A percentile compares a stretch with the other conserved stretches of the same genome.
Conservation (phyloP, 345 rosid genomes). For the Salix koriyanagi region DNA sequence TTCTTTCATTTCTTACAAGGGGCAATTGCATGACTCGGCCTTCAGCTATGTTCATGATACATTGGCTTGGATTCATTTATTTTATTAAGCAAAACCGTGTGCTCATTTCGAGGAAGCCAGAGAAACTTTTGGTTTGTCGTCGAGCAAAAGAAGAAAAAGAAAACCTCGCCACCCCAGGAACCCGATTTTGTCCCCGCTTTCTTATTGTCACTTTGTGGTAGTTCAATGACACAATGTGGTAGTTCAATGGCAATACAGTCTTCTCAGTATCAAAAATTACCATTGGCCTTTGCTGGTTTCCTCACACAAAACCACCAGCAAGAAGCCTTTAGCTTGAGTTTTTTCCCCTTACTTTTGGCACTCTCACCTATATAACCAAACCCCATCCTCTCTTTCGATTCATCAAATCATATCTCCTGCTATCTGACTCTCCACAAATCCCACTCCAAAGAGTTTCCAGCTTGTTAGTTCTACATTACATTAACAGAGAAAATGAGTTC, state of each 20-base stretch:
- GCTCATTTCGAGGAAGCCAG: neutral
- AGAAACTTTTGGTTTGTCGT: neutral
- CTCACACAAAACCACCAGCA: neutral
- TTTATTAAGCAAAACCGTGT: neutral
- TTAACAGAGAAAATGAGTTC: slow-evolving; percentile 15
- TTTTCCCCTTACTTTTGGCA: too few species aligned
- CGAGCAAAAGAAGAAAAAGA: neutral
- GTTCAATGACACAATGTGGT: too few species aligned
- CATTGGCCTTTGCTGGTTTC: neutral
- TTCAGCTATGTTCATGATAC: neutral
- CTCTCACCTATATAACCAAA: too few species aligned
- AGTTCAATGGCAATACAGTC: too few species aligned
- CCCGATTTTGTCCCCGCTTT: too few species aligned
- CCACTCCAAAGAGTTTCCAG: neutral
- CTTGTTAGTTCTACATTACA: too few species aligned
- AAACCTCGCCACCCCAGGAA: too few species aligned
- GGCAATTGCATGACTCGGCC: neutral
- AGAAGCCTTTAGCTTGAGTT: too few species aligned
- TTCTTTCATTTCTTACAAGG: neutral
- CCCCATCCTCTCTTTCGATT: too few species aligned
- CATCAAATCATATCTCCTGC: too few species aligned
- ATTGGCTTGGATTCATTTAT: neutral
- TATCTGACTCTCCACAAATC: neutral
- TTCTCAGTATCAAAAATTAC: neutral
- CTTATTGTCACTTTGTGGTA: too few species aligned